A percentile compares a stretch with the other conserved stretches of the same genome.
Conservation (phyloP, 148 eudicot species). For the Camellia sinensis region DNA sequence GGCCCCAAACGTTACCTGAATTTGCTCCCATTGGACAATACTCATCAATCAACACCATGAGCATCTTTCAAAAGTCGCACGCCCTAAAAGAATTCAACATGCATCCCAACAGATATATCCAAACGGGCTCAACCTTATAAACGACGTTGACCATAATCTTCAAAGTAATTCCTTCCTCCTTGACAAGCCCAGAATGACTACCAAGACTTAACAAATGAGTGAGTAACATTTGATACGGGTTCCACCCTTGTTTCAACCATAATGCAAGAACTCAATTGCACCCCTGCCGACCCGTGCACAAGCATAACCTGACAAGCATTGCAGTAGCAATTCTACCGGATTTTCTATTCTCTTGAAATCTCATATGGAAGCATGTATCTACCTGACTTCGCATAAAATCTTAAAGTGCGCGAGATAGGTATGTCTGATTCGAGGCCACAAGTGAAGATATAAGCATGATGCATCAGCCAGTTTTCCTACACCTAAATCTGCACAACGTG, state of each 20-base stretch:
- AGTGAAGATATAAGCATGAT: constrained; percentile 29
- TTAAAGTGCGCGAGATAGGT: constrained; percentile 28
- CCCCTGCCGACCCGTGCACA: constrained; percentile 39
- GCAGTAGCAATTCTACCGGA: constrained; percentile 41
- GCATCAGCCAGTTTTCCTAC: constrained; percentile 26
- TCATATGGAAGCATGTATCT: constrained; percentile 21
- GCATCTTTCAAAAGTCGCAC: constrained; percentile 38
- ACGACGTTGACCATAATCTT: constrained; percentile 28
- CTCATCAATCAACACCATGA: constrained; percentile 24
- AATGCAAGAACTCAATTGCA: constrained; percentile 32
- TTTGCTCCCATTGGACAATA: constrained; percentile 49
- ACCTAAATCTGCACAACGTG: constrained; percentile 34
- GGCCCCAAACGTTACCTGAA: constrained; percentile 47
- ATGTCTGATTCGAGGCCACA: constrained; percentile 32
- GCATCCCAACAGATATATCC: constrained; percentile 51
- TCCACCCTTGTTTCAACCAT: constrained; percentile 33
- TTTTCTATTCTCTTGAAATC: constrained; percentile 28
- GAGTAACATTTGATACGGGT: constrained; percentile 46
- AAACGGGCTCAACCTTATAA: constrained; percentile 38
- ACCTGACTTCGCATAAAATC: constrained; percentile 38
- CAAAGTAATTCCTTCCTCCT: constrained; percentile 32
- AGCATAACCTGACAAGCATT: constrained; percentile 42
- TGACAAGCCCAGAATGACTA: constrained; percentile 47
- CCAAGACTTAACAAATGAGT: constrained; percentile 51
- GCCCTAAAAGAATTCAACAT: constrained; percentile 49